Conservation (phyloP, 2,329 filamentous ascomycete species). For the Ophiostoma ulmi region DNA sequence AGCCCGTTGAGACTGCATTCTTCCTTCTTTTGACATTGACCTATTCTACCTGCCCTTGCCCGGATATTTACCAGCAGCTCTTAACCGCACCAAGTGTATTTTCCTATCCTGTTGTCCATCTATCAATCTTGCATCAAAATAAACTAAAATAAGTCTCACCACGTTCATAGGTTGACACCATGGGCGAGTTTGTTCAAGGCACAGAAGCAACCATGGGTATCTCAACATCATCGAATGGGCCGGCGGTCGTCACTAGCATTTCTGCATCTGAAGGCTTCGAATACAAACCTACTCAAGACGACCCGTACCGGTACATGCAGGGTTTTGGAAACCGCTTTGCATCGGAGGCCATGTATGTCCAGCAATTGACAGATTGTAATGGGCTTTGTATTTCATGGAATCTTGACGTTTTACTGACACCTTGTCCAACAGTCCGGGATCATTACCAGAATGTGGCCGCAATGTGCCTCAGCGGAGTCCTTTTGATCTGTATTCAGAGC, state of each 20-base stretch:
- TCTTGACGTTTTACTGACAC: background rate
- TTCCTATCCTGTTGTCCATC: background rate
- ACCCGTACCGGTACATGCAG: conserved; percentile 50
- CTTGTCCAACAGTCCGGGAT: conserved; percentile 33
- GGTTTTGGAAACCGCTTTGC: conserved; percentile 52
- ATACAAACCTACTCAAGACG: conserved; percentile 17
- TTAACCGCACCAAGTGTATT: background rate
- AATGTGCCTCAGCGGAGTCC: conserved; percentile 43
- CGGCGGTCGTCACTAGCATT: background rate
- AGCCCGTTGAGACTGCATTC: background rate
- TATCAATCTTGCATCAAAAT: background rate
- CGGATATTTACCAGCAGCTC: background rate
- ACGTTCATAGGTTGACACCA: background rate
- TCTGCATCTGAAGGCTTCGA: conserved; percentile 15
- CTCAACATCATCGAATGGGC: background rate
- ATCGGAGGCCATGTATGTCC: conserved; percentile 39
- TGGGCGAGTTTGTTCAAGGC: conserved; percentile 7
- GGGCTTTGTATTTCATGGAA: background rate
- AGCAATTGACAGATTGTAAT: background rate
- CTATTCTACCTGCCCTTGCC: background rate
- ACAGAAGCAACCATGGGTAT: background rate
- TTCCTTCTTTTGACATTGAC: background rate
- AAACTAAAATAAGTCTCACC: too few relatives aligned
- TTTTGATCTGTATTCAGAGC: conserved; percentile 43
- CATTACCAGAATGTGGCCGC: conserved; percentile 39